These are phyloP conservation scores for Backusella westeae DNA, from an alignment of 192 early-diverging fungal genomes.

Conservation along the genomic window DNA sequence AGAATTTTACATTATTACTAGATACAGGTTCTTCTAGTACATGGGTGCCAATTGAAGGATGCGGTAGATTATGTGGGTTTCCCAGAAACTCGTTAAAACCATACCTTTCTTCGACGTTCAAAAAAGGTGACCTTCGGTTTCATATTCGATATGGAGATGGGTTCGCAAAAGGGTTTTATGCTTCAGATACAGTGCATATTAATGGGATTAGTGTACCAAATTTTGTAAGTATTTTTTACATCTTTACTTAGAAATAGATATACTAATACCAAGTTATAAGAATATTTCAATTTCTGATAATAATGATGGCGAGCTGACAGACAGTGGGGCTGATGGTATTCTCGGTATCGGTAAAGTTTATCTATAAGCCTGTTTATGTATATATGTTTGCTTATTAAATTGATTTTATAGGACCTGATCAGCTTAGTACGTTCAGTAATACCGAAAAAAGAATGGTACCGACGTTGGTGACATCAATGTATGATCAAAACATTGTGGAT, in stretches of 20 bases:
- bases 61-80: slow-evolving; percentile 26
- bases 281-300: slow-evolving; percentile 30
- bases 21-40: slow-evolving; percentile 38
- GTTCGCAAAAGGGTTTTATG: slow-evolving; percentile 28
- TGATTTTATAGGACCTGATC: slow-evolving; percentile 19
- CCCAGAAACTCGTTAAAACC: slow-evolving; percentile 10
- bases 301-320: slow-evolving; percentile 35
- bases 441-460: slow-evolving; percentile 17
- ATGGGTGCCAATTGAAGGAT: slow-evolving; percentile 29
- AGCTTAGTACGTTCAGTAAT: slow-evolving; percentile 25
- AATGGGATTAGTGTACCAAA: slow-evolving; percentile 3
- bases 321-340: slow-evolving; percentile 27
- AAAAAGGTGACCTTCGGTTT: slow-evolving; percentile 6
- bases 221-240: slow-evolving; percentile 1
- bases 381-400: not conserved
- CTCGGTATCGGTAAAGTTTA: slow-evolving; percentile 9
- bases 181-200: slow-evolving; percentile 21
- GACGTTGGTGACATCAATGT: slow-evolving; percentile 29
- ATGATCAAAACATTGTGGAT: slow-evolving; percentile 15
- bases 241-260: not conserved
- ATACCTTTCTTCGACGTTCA: slow-evolving; percentile 10
- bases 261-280: not conserved
- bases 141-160: slow-evolving; percentile 31
- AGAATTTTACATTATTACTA: slow-evolving; percentile 31
- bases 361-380: no score